phyloP scores from a whole-genome alignment of 495 filamentous ascomycete genomes.

The Aspergillus coremiiformis region DNA sequence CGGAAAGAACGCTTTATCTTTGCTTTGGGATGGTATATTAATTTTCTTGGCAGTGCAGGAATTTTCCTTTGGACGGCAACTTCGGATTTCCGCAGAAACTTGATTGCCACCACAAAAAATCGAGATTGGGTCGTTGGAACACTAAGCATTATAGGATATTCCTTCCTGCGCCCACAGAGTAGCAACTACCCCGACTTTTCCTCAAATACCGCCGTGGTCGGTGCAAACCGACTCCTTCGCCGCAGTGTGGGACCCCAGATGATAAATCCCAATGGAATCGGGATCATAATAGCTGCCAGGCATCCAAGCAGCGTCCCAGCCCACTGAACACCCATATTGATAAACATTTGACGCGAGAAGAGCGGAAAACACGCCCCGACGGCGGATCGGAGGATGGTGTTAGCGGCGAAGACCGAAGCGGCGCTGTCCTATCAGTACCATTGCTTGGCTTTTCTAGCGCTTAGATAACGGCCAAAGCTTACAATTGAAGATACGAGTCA shows the following conservation, averaged over 20 bases:
- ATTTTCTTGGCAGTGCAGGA: conserved; percentile 18
- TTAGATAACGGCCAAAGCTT: conserved; percentile 17
- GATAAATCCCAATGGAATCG: conserved; percentile 53
- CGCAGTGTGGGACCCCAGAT: conserved; percentile 28
- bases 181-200: conserved; percentile 3
- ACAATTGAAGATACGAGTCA: conserved; percentile 57
- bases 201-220: conserved; percentile 12
- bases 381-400: conserved; percentile 76
- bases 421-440: conserved; percentile 40
- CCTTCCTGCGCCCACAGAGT: background rate
- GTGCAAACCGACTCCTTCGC: conserved; percentile 32
- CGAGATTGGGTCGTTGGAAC: background rate
- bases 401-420: conserved; percentile 87
- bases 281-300: conserved; percentile 60
- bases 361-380: conserved; percentile 76
- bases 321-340: conserved; percentile 69
- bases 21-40: background rate
- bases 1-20: too few relatives aligned
- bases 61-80: background rate
- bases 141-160: background rate
- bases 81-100: background rate
- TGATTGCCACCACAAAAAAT: background rate
- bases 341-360: conserved; percentile 74
- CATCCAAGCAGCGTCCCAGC: conserved; percentile 70
- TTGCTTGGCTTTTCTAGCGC: background rate